Percentiles rank a stretch among this genome's conserved stretches.
Evolutionary conservation across 208 protist species (phyloP).

Genomic region (Leishmania lainsoni): DNA sequence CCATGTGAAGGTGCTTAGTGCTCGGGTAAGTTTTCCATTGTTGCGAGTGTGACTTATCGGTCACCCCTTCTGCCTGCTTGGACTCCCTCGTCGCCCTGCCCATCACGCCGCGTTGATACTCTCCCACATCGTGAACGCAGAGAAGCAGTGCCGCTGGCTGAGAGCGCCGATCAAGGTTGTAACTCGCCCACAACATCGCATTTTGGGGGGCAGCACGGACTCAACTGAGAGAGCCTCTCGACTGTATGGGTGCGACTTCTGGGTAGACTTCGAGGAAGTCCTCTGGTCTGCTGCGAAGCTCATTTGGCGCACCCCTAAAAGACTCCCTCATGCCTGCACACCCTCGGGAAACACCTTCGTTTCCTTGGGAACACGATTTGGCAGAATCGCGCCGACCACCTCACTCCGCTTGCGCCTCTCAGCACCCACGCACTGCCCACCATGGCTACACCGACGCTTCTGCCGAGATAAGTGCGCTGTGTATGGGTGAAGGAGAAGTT

Average conservation of each 20-base stretch:
- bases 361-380: constrained; percentile 77
- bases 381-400: constrained; percentile 28
- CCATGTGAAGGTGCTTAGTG: too few relatives aligned
- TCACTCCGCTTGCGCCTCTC: neutral
- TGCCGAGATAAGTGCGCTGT: constrained; percentile 55
- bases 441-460: constrained; percentile 58
- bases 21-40: too few relatives aligned
- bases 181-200: too few relatives aligned
- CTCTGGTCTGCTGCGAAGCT: constrained; percentile 53
- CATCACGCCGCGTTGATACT: too few relatives aligned
- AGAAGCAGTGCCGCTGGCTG: too few relatives aligned
- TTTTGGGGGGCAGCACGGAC: neutral
- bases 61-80: too few relatives aligned
- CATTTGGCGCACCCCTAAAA: constrained; percentile 44
- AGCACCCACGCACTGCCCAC: constrained; percentile 39
- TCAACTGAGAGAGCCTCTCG: constrained; percentile 8
- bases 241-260: constrained; percentile 50
- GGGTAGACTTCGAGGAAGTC: constrained; percentile 75
- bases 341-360: constrained; percentile 43
- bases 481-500: constrained; percentile 37
- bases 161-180: too few relatives aligned
- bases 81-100: too few relatives aligned
- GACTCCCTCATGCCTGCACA: constrained; percentile 44
- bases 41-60: too few relatives aligned
- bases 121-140: too few relatives aligned